Percentiles rank a stretch among this genome's conserved stretches.
Conservation (phyloP, 108 stramenopile species). For the Cyclostephanos tholiformis region DNA sequence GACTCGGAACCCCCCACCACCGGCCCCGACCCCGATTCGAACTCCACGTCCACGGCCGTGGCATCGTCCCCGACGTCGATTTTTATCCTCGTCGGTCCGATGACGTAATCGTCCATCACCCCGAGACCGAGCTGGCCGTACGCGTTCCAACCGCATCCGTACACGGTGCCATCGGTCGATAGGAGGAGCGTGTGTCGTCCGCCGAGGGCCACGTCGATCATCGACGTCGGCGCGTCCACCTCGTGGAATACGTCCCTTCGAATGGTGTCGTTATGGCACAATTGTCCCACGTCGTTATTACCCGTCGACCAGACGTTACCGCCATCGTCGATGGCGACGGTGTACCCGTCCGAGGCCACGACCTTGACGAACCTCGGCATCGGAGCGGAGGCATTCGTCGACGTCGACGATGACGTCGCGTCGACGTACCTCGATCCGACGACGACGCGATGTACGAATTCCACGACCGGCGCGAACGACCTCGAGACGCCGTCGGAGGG, state of each 20-base stretch:
- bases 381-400: slow-evolving; percentile 13
- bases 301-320: slow-evolving; percentile 36
- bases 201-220: slow-evolving; percentile 41
- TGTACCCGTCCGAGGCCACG: slow-evolving; percentile 32
- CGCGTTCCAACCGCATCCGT: slow-evolving; percentile 43
- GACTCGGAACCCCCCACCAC: too few species aligned
- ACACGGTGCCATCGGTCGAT: slow-evolving; percentile 28
- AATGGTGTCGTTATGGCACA: slow-evolving; percentile 21
- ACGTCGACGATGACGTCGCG: too few species aligned
- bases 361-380: slow-evolving; percentile 26
- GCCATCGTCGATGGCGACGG: slow-evolving; percentile 18
- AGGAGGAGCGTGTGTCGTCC: slow-evolving; percentile 36
- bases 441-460: too few species aligned
- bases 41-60: not conserved
- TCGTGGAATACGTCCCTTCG: slow-evolving; percentile 7
- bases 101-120: not conserved
- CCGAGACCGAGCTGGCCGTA: slow-evolving; percentile 40
- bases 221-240: not conserved
- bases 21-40: too few species aligned
- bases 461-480: too few species aligned
- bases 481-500: too few species aligned
- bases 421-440: too few species aligned
- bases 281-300: slow-evolving; percentile 24
- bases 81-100: slow-evolving; percentile 1
- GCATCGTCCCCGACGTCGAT: slow-evolving; percentile 20